phyloP scores from a whole-genome alignment of 2,329 filamentous ascomycete species.

The Aspergillus aculeatinus region DNA sequence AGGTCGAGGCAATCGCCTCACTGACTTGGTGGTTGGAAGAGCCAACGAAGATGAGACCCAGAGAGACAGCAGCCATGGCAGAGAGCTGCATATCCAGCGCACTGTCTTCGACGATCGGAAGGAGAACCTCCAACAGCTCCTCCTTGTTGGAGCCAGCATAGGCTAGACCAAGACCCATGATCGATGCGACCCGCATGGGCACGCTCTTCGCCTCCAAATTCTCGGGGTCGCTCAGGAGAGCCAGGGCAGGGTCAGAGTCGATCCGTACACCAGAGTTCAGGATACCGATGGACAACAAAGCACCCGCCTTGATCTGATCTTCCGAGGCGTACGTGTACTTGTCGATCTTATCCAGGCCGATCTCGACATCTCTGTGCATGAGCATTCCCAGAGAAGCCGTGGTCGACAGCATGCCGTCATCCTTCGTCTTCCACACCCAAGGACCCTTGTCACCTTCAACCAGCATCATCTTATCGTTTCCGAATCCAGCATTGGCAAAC shows the following conservation, averaged over 20 bases:
- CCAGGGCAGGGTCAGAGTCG: constrained; percentile 86
- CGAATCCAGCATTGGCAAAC: constrained; percentile 94
- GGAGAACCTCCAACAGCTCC: constrained; percentile 77
- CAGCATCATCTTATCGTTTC: constrained; percentile 97
- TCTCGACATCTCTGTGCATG: constrained; percentile 90
- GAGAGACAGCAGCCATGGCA: constrained; percentile 88
- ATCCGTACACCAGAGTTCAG: constrained; percentile 89
- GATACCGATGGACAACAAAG: constrained; percentile 89
- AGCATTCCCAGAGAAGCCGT: constrained; percentile 91
- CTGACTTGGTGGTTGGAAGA: constrained; percentile 88
- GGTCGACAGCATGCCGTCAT: constrained; percentile 95
- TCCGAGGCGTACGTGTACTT: constrained; percentile 86
- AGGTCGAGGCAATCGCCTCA: constrained; percentile 85
- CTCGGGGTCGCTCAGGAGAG: constrained; percentile 75
- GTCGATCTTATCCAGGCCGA: constrained; percentile 89
- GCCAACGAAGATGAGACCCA: constrained; percentile 89
- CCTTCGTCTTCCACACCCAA: constrained; percentile 99
- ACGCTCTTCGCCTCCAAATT: constrained; percentile 77
- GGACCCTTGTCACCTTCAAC: constrained; percentile 82
- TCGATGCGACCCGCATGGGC: constrained; percentile 75
- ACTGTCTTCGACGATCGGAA: constrained; percentile 84
- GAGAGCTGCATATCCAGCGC: constrained; percentile 90
- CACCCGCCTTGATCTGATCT: constrained; percentile 83
- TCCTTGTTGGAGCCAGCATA: constrained; percentile 94
- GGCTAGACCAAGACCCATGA: constrained; percentile 93